Base-by-base conservation (phyloP, 352 stramenopile species). In the Achlya hypogyna region DNA sequence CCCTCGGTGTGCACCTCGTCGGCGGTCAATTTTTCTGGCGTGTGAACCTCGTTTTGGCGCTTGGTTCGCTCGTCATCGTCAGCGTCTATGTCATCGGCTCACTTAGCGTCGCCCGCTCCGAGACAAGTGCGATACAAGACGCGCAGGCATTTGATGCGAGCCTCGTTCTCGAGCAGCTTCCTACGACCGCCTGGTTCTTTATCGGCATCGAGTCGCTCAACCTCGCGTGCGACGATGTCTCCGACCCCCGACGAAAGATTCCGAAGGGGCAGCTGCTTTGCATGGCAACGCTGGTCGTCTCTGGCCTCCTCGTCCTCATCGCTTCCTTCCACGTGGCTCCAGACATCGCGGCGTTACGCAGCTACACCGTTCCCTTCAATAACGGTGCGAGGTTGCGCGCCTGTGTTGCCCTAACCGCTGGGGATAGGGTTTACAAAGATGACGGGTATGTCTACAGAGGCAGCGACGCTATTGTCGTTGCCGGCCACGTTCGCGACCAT, bases 401-500 rank as follows among this genome's bases (percentile, higher is more conserved):
- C 47, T 59, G n/a, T 51, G 47, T 42, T 14, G 45, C 27, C 23
- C 18, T 56, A 20, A 56, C 16, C 49, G 12, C 25, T 56, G 2
- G 69, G 74, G 4, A 31, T 71, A 35, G 31, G 31, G 31, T 56
- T 56, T 56, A 56, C n/a, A 10, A 65, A 67, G 8, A 73, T 76
- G 53, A 69, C 74, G 28, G 45, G 45, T 9, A 69, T 78, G 5
- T 58, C 51, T 6, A 51, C 63, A 0, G 34, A 62, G 4, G 6
- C 51, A 2, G 71, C 76, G 0, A 80, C 69, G 2, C 27, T 82
- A 25, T 23, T 83, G 2, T 81, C 76, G 14, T 40, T 83, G 0
- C 76, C 76, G 1, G 78, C 76, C 4, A 86, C 76, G 1, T 86
- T 79, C 62, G 76, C 74, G 1, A 84, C 73, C 0, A 71, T 69